Evolutionary conservation across 2,329 filamentous ascomycete genomes (phyloP).

Genomic region (Cytospora schulzeri): DNA sequence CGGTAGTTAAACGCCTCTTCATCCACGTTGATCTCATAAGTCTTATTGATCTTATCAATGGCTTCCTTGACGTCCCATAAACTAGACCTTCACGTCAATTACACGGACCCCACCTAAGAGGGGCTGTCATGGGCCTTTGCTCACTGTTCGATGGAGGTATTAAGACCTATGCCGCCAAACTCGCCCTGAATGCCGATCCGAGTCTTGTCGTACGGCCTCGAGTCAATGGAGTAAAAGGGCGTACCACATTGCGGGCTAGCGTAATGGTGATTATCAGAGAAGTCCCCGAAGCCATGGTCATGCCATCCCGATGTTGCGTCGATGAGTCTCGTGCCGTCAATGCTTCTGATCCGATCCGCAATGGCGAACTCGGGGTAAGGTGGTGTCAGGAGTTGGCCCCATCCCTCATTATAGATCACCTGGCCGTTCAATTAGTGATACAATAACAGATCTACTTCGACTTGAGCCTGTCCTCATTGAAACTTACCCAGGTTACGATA

Average conservation of each 20-base stretch:
- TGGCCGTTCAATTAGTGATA: neutral
- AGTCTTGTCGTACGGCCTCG: constrained; percentile 56
- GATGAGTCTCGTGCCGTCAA: constrained; percentile 67
- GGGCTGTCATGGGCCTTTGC: too few relatives aligned
- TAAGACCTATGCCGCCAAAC: constrained; percentile 70
- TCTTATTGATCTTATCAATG: constrained; percentile 63
- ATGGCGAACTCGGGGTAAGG: constrained; percentile 59
- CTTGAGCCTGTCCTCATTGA: too few relatives aligned
- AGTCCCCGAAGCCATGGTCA: constrained; percentile 70
- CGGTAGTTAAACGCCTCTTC: constrained; percentile 69
- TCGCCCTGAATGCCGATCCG: constrained; percentile 72
- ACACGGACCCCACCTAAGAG: too few relatives aligned
- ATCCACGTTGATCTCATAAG: constrained; percentile 65
- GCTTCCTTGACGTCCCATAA: constrained; percentile 66
- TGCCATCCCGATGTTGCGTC: constrained; percentile 66
- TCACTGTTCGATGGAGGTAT: constrained; percentile 63
- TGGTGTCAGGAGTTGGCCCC: constrained; percentile 59
- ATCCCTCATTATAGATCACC: constrained; percentile 73
- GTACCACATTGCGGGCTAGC: constrained; percentile 71
- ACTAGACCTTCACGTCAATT: constrained; percentile 37
- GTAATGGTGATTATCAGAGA: constrained; percentile 71
- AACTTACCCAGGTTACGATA: constrained; percentile 63
- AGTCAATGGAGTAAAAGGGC: constrained; percentile 63
- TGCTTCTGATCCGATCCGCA: constrained; percentile 53
- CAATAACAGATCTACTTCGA: too few relatives aligned